Evolutionary conservation across 2,329 filamentous ascomycete genomes (phyloP).

Genomic region (Amylocarpus encephaloides): DNA sequence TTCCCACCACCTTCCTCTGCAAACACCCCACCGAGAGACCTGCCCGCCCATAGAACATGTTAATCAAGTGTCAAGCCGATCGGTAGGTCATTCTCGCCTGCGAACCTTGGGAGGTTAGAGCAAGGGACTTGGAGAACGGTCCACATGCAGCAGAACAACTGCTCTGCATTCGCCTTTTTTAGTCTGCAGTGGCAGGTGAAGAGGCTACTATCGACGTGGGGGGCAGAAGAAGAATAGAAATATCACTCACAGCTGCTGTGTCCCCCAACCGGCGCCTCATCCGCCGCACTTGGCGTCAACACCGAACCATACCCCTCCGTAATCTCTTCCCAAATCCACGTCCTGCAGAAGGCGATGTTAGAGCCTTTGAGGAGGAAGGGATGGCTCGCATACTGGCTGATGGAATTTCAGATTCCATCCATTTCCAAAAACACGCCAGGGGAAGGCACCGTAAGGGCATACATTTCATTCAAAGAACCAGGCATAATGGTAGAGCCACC

Average conservation of each 20-base stretch:
- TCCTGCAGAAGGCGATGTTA: slow-evolving; percentile 50
- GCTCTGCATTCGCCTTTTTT: background rate
- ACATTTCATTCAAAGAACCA: slow-evolving; percentile 58
- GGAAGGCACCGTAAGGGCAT: slow-evolving; percentile 46
- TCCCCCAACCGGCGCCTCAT: slow-evolving; percentile 51
- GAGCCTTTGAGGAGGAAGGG: slow-evolving; percentile 33
- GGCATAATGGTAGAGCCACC: slow-evolving; percentile 59
- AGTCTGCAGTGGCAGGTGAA: no score
- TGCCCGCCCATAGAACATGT: slow-evolving; percentile 37
- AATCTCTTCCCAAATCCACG: slow-evolving; percentile 50
- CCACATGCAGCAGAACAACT: slow-evolving; percentile 29
- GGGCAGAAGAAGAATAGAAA: background rate
- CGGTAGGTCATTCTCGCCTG: slow-evolving; percentile 50
- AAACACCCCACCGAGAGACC: slow-evolving; percentile 37
- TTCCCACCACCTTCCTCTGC: slow-evolving; percentile 34
- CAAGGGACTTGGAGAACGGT: slow-evolving; percentile 51
- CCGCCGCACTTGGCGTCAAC: slow-evolving; percentile 50
- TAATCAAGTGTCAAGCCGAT: slow-evolving; percentile 50
- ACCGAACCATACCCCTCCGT: slow-evolving; percentile 47
- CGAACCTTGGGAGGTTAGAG: slow-evolving; percentile 58
- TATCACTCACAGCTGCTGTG: slow-evolving; percentile 41
- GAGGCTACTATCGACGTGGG: no score
- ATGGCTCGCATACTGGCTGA: slow-evolving; percentile 56
- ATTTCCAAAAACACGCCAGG: no score
- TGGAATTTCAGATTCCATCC: background rate